A percentile compares a stretch with the other conserved stretches of the same genome.
phyloP scores from a whole-genome alignment of 345 rosid genomes.

The Syzygium aromaticum region DNA sequence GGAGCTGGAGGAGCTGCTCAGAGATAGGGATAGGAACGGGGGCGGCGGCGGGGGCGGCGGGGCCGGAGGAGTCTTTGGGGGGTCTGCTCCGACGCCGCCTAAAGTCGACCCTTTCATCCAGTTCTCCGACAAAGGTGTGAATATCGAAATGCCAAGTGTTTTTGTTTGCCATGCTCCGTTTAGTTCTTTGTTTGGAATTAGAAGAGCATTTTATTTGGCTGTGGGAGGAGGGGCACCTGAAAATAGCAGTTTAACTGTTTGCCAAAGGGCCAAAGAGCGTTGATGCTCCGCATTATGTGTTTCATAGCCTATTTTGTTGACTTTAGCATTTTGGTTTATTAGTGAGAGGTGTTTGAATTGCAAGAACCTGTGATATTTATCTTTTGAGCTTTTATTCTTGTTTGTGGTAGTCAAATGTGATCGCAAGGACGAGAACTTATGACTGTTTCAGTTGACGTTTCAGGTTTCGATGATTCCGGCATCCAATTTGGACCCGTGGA shows the following conservation, averaged over 20 bases:
- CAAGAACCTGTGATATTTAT: not conserved
- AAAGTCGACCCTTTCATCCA: slow-evolving; percentile 88
- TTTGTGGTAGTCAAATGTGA: not conserved
- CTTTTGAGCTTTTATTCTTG: not conserved
- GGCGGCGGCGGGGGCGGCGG: slow-evolving; percentile 8
- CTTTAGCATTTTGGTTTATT: not conserved
- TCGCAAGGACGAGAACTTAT: not conserved
- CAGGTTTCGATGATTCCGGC: slow-evolving; percentile 86
- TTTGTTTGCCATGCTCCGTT: not conserved
- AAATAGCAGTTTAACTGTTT: not conserved
- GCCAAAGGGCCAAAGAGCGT: not conserved
- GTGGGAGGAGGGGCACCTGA: not conserved
- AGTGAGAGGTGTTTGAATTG: not conserved
- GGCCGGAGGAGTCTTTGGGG: not conserved
- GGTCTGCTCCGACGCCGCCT: slow-evolving; percentile 5
- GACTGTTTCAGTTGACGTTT: slow-evolving; percentile 7
- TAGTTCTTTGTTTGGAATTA: not conserved
- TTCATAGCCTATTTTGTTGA: not conserved
- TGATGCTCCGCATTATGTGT: not conserved
- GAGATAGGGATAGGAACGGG: slow-evolving; percentile 60
- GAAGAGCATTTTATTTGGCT: not conserved
- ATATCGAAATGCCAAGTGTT: not conserved
- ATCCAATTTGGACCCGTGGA: slow-evolving; percentile 86
- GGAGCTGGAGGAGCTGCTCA: slow-evolving; percentile 93
- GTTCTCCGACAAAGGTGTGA: slow-evolving; percentile 75